Evolutionary conservation across 306 rosid genomes (phyloP), one percentile per base, ranked within the genome.

Genomic region (Vigna trinervia): DNA sequence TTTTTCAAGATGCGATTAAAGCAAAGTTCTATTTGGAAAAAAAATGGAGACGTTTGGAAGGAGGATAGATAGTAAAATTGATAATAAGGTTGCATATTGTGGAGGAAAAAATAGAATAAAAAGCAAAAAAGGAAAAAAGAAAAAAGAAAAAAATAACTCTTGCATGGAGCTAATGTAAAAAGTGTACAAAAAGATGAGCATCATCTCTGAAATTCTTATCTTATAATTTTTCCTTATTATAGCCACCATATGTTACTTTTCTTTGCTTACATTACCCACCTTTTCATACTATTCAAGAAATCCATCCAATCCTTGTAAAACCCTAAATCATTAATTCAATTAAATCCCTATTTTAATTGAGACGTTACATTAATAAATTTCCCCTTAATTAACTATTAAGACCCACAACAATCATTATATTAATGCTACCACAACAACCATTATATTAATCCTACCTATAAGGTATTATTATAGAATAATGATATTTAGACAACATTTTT

Each of bases 21-120:
- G 93, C 98, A 5, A 81, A 94, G 92, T 74, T 94, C 98, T 54
- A 92, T 94, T 81, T 92, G 98, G 97, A 94, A 80, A 92, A 94
- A 78, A 97, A 94, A 94, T 83, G 98, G 98, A 56, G 97, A 92
- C 84, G 89, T 38, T 38, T 92, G 97, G 98, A 92, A 94, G 81
- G 96, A 92, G 87, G 92, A 94, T 66, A 78, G 85, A 0, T 96
- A 94, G 77, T 94, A 88, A 88, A 79, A 78, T 84, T 38, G 87
- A 84, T 75, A 83, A 79, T 60, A 80, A 81, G 53, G 74, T 38
- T 30, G 5, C 2, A 81, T 74, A 87, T 15, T 5, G 52, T 73
- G 85, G 50, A 65, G 58, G 50, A 26, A 2, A 28, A 28, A 28
- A 1, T 28, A 28, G 3, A 28, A 28, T 28, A 28, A 28, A 28